A percentile compares a stretch with the other conserved stretches of the same genome.
These are phyloP conservation scores for Grifola frondosa DNA, from an alignment of 1,284 basidiomycete species.

Conservation along the genomic window DNA sequence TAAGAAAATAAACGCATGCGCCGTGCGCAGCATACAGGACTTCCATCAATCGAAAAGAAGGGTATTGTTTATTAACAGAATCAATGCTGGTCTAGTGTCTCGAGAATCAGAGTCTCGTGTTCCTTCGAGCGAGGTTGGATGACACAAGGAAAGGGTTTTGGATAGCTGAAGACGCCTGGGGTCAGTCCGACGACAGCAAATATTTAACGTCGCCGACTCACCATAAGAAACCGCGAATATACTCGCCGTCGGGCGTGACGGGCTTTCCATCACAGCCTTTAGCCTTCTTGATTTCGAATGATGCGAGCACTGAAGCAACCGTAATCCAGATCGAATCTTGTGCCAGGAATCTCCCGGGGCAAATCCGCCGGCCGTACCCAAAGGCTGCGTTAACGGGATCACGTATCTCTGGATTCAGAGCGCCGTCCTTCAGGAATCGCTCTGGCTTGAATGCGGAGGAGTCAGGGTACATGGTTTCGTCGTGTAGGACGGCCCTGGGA, in stretches of 20 bases:
- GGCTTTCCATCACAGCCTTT: conserved; percentile 17
- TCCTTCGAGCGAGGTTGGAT: conserved; percentile 20
- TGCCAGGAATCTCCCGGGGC: conserved; percentile 23
- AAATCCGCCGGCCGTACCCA: conserved; percentile 25
- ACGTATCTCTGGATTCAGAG: conserved; percentile 14
- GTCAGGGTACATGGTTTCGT: conserved; percentile 20
- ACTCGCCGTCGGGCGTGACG: conserved; percentile 19
- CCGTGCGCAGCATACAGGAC: too few species aligned
- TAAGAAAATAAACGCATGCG: too few species aligned
- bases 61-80: too few species aligned
- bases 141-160: conserved; percentile 20
- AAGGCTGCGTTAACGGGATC: conserved; percentile 24
- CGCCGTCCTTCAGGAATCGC: conserved; percentile 23
- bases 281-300: conserved; percentile 18
- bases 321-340: conserved; percentile 19
- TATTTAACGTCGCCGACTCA: conserved; percentile 1
- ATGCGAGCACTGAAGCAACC: conserved; percentile 13
- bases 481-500: conserved; percentile 24
- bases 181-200: background rate
- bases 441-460: conserved; percentile 24
- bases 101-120: conserved; percentile 15
- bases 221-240: conserved; percentile 16
- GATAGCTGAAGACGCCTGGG: too few species aligned
- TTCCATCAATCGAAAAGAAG: too few species aligned
- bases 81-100: conserved; percentile 8